Evolutionary conservation across 1,284 basidiomycete species (phyloP), one percentile per base, ranked within the genome.

Genomic region (Naganishia liquefaciens): DNA sequence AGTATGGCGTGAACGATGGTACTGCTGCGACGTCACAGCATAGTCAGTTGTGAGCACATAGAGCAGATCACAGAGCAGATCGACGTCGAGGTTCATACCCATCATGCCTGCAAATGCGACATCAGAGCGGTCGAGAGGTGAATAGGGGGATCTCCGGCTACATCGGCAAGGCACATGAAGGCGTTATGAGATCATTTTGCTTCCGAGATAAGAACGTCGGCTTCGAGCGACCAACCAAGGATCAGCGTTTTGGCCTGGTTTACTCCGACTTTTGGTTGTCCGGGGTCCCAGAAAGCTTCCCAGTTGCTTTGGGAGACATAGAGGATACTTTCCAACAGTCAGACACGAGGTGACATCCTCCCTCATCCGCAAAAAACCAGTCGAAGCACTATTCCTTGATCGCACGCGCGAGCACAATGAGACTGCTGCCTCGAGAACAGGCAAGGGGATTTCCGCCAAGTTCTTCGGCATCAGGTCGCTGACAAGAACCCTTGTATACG

Each of bases 1-100:
- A 63, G 54, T 73, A 72, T 68, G 75, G 76, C 0, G 62, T 79
- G 51, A 72, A 67, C 17, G 44, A 54, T 5, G 64, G 28, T 15
- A 11, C 33, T 1, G 50, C 23, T 30, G 25, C 27, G 11, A 10
- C 39, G 11, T 2, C n/a, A 40, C 49, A 53, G 28, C 21, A 5
- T 15, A 62, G 60, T 62, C 51, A 37, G 42, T 43, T 62, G 40
- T 52, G 21, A 52, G 33, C 33, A 37, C 33, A 37, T 3, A 37
- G 4, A 13, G 13, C 33, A n/a, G n/a, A n/a, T n/a, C n/a, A n/a
- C n/a, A n/a, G n/a, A n/a, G n/a, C n/a, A n/a, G 28, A 43, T 15
- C 17, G 40, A 44, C 4, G 9, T 3, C 21, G 28, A 27, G 43
- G 43, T 25, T 42, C 1, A 17, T 30, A 2, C 21, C 3, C 21